Conservation (phyloP, 2,329 filamentous ascomycete genomes). For the Juglanconis juglandina region DNA sequence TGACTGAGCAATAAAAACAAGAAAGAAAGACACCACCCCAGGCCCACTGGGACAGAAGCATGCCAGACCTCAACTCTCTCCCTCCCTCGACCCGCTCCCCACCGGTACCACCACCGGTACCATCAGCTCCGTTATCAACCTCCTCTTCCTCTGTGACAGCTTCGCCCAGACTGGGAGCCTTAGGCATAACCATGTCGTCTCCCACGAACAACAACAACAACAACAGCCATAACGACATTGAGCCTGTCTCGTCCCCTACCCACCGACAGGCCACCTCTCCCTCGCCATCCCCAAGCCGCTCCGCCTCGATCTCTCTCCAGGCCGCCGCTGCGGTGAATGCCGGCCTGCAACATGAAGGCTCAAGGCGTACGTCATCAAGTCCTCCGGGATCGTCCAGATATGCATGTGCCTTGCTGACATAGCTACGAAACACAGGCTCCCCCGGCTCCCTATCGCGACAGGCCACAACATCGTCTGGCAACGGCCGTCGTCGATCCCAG, state of each 20-base stretch:
- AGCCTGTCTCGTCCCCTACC: conserved; percentile 20
- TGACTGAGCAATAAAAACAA: neutral
- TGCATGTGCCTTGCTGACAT: neutral
- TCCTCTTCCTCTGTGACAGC: conserved; percentile 37
- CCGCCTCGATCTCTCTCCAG: conserved; percentile 67
- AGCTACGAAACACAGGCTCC: conserved; percentile 9
- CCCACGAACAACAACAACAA: conserved; percentile 19
- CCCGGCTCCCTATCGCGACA: conserved; percentile 17
- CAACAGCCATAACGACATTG: conserved; percentile 21
- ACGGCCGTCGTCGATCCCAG: conserved; percentile 61
- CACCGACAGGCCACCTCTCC: conserved; percentile 43
- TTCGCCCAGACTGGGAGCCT: conserved; percentile 33
- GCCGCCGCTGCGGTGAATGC: conserved; percentile 76
- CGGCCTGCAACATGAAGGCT: conserved; percentile 64
- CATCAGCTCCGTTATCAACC: neutral
- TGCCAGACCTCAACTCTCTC: conserved; percentile 58
- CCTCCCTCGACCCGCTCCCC: conserved; percentile 32
- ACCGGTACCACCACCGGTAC: neutral
- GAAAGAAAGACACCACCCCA: neutral
- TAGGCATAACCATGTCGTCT: conserved; percentile 34
- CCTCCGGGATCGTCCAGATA: conserved; percentile 18
- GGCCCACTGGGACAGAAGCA: neutral
- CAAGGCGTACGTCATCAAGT: conserved; percentile 43
- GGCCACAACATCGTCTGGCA: conserved; percentile 15
- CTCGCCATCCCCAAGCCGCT: conserved; percentile 56